phyloP scores from a whole-genome alignment of 352 stramenopile species.

The Phytophthora gonapodyides region DNA sequence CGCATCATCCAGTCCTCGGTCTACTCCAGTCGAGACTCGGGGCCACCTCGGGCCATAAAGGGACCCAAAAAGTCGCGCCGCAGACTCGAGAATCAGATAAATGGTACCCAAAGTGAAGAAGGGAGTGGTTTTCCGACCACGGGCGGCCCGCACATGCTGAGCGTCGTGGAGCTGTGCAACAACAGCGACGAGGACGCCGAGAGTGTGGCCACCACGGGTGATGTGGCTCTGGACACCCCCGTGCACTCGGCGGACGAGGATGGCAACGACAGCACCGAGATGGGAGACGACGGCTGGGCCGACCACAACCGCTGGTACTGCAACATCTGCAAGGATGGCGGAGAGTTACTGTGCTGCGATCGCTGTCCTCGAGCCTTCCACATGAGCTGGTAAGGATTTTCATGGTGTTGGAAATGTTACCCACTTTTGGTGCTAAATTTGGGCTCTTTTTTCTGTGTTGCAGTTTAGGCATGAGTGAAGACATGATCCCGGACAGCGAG shows the following conservation, averaged over 20 bases:
- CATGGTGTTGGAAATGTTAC: neutral
- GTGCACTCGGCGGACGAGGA: slow-evolving; percentile 43
- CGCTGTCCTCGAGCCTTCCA: slow-evolving; percentile 94
- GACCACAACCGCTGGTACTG: slow-evolving; percentile 92
- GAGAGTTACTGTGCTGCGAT: slow-evolving; percentile 91
- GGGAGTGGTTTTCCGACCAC: no score
- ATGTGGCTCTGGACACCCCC: slow-evolving; percentile 41
- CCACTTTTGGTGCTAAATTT: slow-evolving; percentile 11
- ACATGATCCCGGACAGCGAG: slow-evolving; percentile 79
- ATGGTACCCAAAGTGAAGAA: neutral
- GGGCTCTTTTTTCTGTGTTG: slow-evolving; percentile 7
- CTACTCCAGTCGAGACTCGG: slow-evolving; percentile 30
- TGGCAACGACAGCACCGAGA: slow-evolving; percentile 48
- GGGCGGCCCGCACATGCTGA: slow-evolving; percentile 66
- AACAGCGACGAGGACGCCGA: slow-evolving; percentile 56
- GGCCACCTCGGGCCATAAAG: slow-evolving; percentile 15
- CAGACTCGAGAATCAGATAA: slow-evolving; percentile 19
- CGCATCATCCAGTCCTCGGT: slow-evolving; percentile 38
- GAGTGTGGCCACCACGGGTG: slow-evolving; percentile 30
- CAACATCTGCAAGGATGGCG: slow-evolving; percentile 91
- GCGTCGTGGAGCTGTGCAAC: slow-evolving; percentile 77
- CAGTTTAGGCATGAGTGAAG: slow-evolving; percentile 78
- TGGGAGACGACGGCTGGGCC: slow-evolving; percentile 69
- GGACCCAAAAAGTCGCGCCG: slow-evolving; percentile 21
- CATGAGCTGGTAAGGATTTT: slow-evolving; percentile 72